A percentile compares a stretch with the other conserved stretches of the same genome.
Conservation (phyloP, 2,329 filamentous ascomycete species). For the Trichoderma sp. region DNA sequence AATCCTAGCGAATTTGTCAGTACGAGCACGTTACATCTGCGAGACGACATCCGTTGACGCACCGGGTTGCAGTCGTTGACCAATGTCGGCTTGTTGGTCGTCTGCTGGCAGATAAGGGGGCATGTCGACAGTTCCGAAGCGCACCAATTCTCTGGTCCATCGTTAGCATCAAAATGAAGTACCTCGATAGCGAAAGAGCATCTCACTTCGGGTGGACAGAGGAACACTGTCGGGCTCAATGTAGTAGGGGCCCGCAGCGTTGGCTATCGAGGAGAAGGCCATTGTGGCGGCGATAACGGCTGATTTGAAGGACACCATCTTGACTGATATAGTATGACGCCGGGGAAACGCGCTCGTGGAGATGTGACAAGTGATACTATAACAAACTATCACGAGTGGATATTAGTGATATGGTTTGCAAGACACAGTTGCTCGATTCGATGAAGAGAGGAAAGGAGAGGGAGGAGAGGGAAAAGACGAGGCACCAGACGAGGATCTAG, state of each 20-base stretch:
- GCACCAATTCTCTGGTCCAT: constrained; percentile 60
- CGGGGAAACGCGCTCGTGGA: background rate
- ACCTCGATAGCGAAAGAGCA: background rate
- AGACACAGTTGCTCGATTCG: background rate
- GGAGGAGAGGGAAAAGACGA: background rate
- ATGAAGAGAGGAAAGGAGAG: background rate
- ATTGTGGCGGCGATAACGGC: constrained; percentile 53
- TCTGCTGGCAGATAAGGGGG: constrained; percentile 69
- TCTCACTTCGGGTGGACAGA: constrained; percentile 50
- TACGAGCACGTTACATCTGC: background rate
- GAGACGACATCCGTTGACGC: constrained; percentile 27
- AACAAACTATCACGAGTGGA: background rate
- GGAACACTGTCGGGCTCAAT: constrained; percentile 63
- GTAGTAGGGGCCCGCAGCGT: constrained; percentile 49
- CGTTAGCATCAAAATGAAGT: constrained; percentile 23
- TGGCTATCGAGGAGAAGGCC: constrained; percentile 50
- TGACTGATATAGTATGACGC: constrained; percentile 20
- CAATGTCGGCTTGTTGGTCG: constrained; percentile 47
- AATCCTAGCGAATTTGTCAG: constrained; percentile 39
- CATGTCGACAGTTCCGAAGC: constrained; percentile 59
- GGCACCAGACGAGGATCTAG: background rate
- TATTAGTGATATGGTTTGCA: constrained; percentile 5
- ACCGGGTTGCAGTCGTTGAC: constrained; percentile 68
- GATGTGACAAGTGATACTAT: background rate
- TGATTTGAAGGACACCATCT: constrained; percentile 55